Conservation (phyloP, 2,329 filamentous ascomycete species). For the Berkeleyomyces basicola region DNA sequence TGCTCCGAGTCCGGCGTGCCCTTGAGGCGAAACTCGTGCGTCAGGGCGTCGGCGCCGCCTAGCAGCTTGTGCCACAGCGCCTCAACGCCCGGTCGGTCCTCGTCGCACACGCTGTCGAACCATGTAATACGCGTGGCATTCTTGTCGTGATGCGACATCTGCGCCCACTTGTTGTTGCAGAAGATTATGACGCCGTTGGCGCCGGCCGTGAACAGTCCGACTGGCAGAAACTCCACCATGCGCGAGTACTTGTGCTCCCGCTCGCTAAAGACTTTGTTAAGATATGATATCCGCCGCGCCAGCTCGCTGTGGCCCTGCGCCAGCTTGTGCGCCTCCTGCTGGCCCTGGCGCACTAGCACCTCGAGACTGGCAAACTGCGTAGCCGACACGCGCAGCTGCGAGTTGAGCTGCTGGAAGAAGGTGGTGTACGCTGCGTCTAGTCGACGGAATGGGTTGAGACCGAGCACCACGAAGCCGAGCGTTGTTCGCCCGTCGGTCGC, state of each 20-base stretch:
- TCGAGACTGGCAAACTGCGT: constrained; percentile 3
- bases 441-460: constrained; percentile 41
- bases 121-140: constrained; percentile 39
- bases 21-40: constrained; percentile 61
- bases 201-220: constrained; percentile 75
- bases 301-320: constrained; percentile 44
- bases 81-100: constrained; percentile 44
- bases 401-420: constrained; percentile 44
- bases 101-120: constrained; percentile 55
- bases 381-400: constrained; percentile 5
- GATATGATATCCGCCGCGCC: constrained; percentile 34
- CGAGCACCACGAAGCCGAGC: constrained; percentile 10
- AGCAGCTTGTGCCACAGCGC: constrained; percentile 47
- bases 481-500: constrained; percentile 38
- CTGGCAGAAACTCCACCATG: constrained; percentile 71
- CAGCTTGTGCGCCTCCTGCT: constrained; percentile 67
- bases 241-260: constrained; percentile 66
- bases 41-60: constrained; percentile 44
- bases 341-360: constrained; percentile 66
- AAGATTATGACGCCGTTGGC: constrained; percentile 54
- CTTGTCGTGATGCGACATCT: constrained; percentile 45
- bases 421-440: constrained; percentile 62
- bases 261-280: constrained; percentile 38
- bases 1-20: constrained; percentile 34
- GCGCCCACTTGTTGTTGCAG: constrained; percentile 65